Evolutionary conservation across 1,139 yeast genomes (phyloP), one percentile per base, ranked within the genome.

Genomic region (Suhomyces anneliseae): DNA sequence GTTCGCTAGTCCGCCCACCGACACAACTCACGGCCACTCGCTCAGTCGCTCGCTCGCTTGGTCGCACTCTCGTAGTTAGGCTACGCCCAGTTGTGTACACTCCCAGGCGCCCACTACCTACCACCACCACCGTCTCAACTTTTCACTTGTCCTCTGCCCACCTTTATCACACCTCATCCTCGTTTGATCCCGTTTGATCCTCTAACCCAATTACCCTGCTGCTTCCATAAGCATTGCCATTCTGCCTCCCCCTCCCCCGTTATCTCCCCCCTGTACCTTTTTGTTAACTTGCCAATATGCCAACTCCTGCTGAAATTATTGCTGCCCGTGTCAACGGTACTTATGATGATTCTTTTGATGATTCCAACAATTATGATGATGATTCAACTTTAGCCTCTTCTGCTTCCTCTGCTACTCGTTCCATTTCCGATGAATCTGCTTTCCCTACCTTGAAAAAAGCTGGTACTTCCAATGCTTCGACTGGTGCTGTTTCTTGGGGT

Each of bases 281-380:
- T 35, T 19, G 24, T 19, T 19, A 19, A 19, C 24, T 6, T 19
- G 40, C 36, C 39, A 43, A 45, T 39, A 78, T 80, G 84, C 72
- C 82, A 44, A 74, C 83, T 54, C 85, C 85, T 46, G 85, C 85
- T 56, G 85, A 80, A 66, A 72, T 81, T 50, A 75, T 81, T 53
- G 84, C 80, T 52, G 79, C 80, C 52, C 78, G 79, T 64, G 72
- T 70, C 53, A 73, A 72, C 58, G 74, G 72, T 43, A 68, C 68
- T 48, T 60, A 34, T 43, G 48, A 49, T 34, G 50, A 47, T 31
- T 34, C 40, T 33, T 31, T 35, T 36, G 47, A 34, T 15, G 45
- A 38, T 19, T 45, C 54, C 27, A 49, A 42, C 27, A 33, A 45
- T 37, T 48, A 52, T 32, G 45, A 51, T 24, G 40, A 48, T 40